Base-by-base conservation (phyloP, 2,329 filamentous ascomycete species). In the Talaromyces verruculosus region DNA sequence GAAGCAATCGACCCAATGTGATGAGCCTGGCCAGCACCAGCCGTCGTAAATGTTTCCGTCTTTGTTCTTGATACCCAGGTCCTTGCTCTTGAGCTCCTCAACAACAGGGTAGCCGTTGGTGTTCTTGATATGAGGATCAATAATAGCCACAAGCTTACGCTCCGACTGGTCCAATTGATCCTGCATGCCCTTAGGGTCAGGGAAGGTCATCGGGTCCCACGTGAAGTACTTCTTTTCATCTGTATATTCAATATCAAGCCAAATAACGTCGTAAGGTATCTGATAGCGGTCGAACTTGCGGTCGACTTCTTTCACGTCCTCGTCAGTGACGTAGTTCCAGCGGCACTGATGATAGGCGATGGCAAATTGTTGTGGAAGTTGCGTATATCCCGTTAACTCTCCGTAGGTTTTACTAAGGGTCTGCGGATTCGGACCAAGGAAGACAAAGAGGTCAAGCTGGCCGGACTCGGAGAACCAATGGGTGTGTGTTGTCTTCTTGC, bases 221-320 rank as follows among this genome's bases (percentile, higher is more conserved):
- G 93, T 97, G 77, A 99, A 99, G 82, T 99, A 99, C 81, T 97
- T 96, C 80, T 95, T 94, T 77, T 91, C 93, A 67, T 99, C 91
- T 0, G 93, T 96, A 78, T 98, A 99, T 80, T 99, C 95, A 71
- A 99, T 92, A 73, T 99, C 95, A 19, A 99, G 88, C 95, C 95
- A 99, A 73, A 99, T 99, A 69, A 98, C 91, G 79, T 99, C 95
- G 81, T 98, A 99, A 0, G 95, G 95, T 64, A 99, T 97, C 75
- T 92, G 89, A 79, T 89, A 88, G 81, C 95, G 96, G 82, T 98
- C 93, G 82, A 99, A 97, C 77, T 96, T 96, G 70, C 91, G 89
- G 76, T 98, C 93, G 49, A 99, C 94, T 73, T 98, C 93, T 78
- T 91, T 96, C 66, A 99, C 93, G 79, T 99, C 95, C 69, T 97